These are phyloP conservation scores for Saccharata proteae DNA, from an alignment of 2,329 filamentous ascomycete species.

Conservation along the genomic window DNA sequence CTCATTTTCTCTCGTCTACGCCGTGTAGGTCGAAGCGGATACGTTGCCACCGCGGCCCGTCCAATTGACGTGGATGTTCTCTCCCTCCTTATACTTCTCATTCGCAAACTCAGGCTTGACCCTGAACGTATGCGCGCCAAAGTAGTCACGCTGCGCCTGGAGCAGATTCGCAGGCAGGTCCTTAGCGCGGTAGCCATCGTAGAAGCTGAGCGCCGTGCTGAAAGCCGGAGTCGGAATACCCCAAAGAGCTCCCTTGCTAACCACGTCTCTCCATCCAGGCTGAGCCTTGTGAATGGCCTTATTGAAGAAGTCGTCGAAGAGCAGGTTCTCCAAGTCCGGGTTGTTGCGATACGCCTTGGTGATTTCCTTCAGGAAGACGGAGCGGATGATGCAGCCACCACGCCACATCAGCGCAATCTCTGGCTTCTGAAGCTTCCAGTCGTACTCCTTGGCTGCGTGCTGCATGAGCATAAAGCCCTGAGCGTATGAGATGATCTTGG, in stretches of 20 bases:
- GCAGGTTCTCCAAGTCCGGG: constrained; percentile 90
- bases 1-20: constrained; percentile 45
- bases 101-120: constrained; percentile 41
- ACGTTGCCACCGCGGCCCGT: constrained; percentile 96
- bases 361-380: constrained; percentile 99
- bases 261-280: constrained; percentile 45
- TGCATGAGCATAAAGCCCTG: constrained; percentile 99
- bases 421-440: constrained; percentile 99
- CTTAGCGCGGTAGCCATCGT: constrained; percentile 96
- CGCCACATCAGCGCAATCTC: constrained; percentile 99
- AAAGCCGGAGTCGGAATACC: constrained; percentile 95
- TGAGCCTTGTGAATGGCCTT: constrained; percentile 96
- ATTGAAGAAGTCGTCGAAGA: constrained; percentile 99
- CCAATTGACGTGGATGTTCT: constrained; percentile 99
- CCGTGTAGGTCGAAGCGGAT: constrained; percentile 93
- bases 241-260: constrained; percentile 82
- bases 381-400: constrained; percentile 98
- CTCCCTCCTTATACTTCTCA: constrained; percentile 68
- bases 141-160: constrained; percentile 99
- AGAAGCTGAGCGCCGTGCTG: constrained; percentile 95
- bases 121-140: constrained; percentile 54
- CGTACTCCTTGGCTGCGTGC: constrained; percentile 88
- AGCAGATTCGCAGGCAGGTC: constrained; percentile 95
- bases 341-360: constrained; percentile 91
- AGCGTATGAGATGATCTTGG: constrained; percentile 99